These are phyloP conservation scores for Trichocladium uniseriatum DNA, from an alignment of 495 filamentous ascomycete genomes.

Conservation along the genomic window DNA sequence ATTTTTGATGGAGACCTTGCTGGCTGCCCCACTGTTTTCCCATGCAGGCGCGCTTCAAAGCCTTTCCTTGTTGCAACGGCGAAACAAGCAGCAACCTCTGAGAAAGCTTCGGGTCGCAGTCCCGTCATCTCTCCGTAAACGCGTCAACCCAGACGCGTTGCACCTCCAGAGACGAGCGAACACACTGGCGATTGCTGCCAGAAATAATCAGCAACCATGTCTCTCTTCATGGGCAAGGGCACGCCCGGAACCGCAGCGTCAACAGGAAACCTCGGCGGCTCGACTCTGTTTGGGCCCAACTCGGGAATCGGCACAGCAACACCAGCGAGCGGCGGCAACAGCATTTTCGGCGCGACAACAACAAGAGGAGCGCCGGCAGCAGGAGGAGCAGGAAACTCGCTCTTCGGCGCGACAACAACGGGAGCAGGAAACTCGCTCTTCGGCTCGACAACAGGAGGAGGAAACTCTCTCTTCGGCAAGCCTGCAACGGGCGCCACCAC, in stretches of 20 bases:
- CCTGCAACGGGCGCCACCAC: neutral
- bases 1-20: neutral
- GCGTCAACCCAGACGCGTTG: neutral
- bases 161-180: neutral
- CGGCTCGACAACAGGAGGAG: neutral
- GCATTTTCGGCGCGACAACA: neutral
- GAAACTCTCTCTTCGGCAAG: neutral
- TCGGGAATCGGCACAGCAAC: neutral
- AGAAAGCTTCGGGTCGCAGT: no score
- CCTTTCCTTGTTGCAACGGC: neutral
- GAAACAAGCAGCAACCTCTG: constrained; percentile 1
- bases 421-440: neutral
- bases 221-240: constrained; percentile 9
- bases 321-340: neutral
- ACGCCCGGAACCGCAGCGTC: constrained; percentile 11
- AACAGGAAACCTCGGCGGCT: constrained; percentile 6
- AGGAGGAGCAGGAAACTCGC: neutral
- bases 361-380: neutral
- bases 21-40: constrained; percentile 1
- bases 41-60: constrained; percentile 1
- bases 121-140: neutral
- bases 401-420: constrained; percentile 2
- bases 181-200: neutral
- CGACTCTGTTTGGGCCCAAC: neutral
- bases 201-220: neutral